Evolutionary conservation across 805 yeast genomes (phyloP).

Genomic region (Kuraishia floccosa): DNA sequence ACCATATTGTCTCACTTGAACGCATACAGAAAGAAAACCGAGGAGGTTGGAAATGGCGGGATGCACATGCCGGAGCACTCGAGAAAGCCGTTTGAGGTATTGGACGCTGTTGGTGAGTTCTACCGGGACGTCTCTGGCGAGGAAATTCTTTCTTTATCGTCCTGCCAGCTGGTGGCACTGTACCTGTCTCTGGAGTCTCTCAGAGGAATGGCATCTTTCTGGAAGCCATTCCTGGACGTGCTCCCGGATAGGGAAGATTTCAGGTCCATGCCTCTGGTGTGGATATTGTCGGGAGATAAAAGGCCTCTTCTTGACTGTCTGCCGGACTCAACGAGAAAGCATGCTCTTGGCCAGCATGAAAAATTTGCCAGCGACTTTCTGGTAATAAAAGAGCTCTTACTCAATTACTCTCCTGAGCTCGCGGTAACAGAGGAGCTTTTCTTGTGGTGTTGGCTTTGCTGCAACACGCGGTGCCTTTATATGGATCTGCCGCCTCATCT

Average conservation of each 20-base stretch:
- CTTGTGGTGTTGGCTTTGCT: conserved; percentile 74
- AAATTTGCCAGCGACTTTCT: conserved; percentile 35
- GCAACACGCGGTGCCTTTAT: conserved; percentile 86
- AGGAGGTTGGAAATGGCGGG: too few species aligned
- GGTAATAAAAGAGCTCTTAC: not conserved
- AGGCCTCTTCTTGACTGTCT: not conserved
- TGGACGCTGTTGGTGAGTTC: conserved; percentile 4
- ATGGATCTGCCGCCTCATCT: conserved; percentile 39
- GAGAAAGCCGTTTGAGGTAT: not conserved
- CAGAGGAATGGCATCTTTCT: conserved; percentile 33
- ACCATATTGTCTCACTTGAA: conserved; percentile 36
- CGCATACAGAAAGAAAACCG: conserved; percentile 6
- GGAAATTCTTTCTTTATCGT: conserved; percentile 30
- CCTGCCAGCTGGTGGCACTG: conserved; percentile 49
- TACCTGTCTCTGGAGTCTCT: conserved; percentile 33
- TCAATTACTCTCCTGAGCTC: not conserved
- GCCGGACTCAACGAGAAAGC: conserved; percentile 9
- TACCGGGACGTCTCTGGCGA: conserved; percentile 11
- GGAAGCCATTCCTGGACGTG: conserved; percentile 59
- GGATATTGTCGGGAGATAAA: conserved; percentile 24
- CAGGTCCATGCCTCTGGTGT: conserved; percentile 45
- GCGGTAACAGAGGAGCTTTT: conserved; percentile 18
- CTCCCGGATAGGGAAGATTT: conserved; percentile 52
- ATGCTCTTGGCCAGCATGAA: conserved; percentile 26
- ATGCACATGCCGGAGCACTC: not conserved